phyloP scores from a whole-genome alignment of 2,329 filamentous ascomycete genomes.

The Microdochium bolleyi region DNA sequence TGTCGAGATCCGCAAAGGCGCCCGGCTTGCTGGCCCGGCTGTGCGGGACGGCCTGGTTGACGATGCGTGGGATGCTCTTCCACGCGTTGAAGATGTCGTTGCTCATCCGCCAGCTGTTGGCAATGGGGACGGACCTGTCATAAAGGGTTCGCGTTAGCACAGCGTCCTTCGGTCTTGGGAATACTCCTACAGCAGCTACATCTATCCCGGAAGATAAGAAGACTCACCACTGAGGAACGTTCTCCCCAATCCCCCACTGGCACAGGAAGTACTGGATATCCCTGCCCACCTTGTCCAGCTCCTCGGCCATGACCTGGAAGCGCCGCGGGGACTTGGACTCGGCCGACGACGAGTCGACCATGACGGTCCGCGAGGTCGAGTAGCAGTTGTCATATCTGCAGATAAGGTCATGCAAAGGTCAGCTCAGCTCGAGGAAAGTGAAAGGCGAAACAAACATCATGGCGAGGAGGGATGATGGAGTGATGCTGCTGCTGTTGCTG shows the following conservation, averaged over 20 bases:
- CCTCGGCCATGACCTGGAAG: slow-evolving; percentile 36
- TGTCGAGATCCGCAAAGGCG: slow-evolving; percentile 43
- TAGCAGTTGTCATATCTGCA: slow-evolving; percentile 41
- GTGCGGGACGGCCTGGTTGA: slow-evolving; percentile 42
- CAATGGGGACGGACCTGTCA: slow-evolving; percentile 29
- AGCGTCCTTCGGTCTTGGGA: background rate
- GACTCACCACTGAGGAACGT: slow-evolving; percentile 33
- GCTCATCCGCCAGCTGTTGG: slow-evolving; percentile 41
- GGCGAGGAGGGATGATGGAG: too few species aligned
- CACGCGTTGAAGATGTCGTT: slow-evolving; percentile 45
- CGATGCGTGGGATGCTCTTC: slow-evolving; percentile 41
- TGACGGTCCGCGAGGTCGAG: slow-evolving; percentile 28
- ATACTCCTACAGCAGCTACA: background rate
- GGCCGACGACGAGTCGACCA: slow-evolving; percentile 30
- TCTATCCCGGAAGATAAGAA: background rate
- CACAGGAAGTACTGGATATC: slow-evolving; percentile 41
- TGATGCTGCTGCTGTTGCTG: background rate
- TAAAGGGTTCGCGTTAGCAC: background rate
- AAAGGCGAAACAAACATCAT: too few species aligned
- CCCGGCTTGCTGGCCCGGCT: slow-evolving; percentile 33
- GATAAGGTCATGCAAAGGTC: background rate
- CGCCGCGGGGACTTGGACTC: slow-evolving; percentile 29
- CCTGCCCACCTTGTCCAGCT: slow-evolving; percentile 27
- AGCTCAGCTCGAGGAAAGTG: too few species aligned
- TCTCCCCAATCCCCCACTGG: slow-evolving; percentile 42